A percentile compares a stretch with the other conserved stretches of the same genome.
Evolutionary conservation across 352 stramenopile species (phyloP).

Genomic region (Blastocystis sp.): DNA sequence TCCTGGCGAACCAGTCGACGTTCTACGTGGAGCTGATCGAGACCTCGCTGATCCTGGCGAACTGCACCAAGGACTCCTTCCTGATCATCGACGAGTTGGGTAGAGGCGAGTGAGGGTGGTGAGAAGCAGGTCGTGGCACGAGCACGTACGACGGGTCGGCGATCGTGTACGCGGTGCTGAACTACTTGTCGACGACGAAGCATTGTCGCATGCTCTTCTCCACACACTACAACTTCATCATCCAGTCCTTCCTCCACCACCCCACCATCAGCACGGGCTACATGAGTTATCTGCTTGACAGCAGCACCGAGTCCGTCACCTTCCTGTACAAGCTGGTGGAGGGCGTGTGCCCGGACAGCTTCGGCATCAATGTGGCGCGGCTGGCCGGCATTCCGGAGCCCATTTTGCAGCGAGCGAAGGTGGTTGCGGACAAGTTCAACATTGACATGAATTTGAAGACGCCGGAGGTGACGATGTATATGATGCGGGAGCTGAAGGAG

Average conservation of each 20-base stretch:
- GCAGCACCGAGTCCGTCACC: conserved; percentile 85
- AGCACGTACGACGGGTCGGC: conserved; percentile 96
- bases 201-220: conserved; percentile 89
- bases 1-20: conserved; percentile 96
- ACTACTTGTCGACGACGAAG: conserved; percentile 82
- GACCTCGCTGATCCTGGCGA: conserved; percentile 92
- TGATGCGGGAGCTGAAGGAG: conserved; percentile 20
- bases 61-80: conserved; percentile 88
- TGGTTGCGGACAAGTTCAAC: conserved; percentile 46
- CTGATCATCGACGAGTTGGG: conserved; percentile 98
- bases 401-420: conserved; percentile 74
- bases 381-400: conserved; percentile 91
- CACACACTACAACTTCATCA: conserved; percentile 88
- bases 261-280: conserved; percentile 80
- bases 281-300: conserved; percentile 84
- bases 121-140: conserved; percentile 80
- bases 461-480: conserved; percentile 1
- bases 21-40: conserved; percentile 98
- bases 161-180: conserved; percentile 92
- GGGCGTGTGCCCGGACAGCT: conserved; percentile 93
- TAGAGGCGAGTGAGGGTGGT: neutral
- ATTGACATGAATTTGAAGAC: conserved; percentile 53
- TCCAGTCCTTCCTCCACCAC: conserved; percentile 70
- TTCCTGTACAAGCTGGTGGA: conserved; percentile 97
- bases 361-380: conserved; percentile 97